Evolutionary conservation across 345 rosid species (phyloP).

Genomic region (Clausena lansium): DNA sequence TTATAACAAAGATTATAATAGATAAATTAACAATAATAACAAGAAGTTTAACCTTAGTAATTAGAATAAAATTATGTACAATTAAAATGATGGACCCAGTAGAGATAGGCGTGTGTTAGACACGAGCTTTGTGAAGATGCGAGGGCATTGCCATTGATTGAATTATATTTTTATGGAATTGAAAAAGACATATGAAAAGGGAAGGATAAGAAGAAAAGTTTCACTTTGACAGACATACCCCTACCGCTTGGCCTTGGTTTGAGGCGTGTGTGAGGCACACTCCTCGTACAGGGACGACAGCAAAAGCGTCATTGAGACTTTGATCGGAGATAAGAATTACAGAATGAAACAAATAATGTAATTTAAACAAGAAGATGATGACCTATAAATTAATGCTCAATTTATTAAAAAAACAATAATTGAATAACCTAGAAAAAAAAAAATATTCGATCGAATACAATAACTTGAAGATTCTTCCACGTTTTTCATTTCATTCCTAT

Average conservation of each 20-base stretch:
- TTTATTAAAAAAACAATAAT: no score
- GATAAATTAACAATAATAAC: neutral
- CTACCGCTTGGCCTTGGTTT: neutral
- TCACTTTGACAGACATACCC: neutral
- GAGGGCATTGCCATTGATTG: neutral
- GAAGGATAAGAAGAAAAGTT: neutral
- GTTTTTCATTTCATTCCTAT: no score
- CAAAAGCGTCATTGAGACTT: neutral
- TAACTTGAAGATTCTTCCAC: no score
- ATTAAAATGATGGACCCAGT: neutral
- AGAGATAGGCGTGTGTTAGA: neutral
- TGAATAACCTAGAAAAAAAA: no score
- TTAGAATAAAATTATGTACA: neutral
- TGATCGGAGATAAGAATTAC: neutral
- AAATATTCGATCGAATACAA: no score
- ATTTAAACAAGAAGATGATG: no score
- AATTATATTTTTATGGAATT: neutral
- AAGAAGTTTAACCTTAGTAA: neutral
- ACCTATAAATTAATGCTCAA: no score
- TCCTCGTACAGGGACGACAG: neutral
- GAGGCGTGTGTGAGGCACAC: constrained; percentile 15
- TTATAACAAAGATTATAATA: no score
- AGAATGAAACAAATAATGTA: neutral
- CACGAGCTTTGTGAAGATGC: constrained; percentile 2
- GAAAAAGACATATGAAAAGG: neutral